Evolutionary conservation across 2,329 filamentous ascomycete genomes (phyloP), one percentile per base, ranked within the genome.

Genomic region (Hypoxylon sp.): DNA sequence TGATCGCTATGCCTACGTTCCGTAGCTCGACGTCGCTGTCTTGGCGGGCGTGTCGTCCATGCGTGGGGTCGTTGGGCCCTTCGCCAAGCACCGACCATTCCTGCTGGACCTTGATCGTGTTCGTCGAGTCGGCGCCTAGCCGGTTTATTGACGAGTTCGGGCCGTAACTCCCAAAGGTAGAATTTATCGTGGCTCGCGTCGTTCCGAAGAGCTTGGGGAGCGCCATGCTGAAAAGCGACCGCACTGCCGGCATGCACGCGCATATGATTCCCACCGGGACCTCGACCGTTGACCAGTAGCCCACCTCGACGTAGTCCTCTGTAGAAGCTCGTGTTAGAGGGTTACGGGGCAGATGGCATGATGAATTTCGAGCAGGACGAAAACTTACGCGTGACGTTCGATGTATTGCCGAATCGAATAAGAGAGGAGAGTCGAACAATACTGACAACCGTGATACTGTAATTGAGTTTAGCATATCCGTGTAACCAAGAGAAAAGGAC

Each of bases 231-330:
- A 76, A 68, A 17, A 77, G 71, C 0, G 73, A 73, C 20, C 75
- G 72, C 6, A 74, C 66, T 10, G 75, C 72, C 7, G 75, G 75
- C 70, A 77, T 71, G 63, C 74, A 76, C 0, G 74, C 74, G 51
- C 74, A 74, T 30, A 74, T 73, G 22, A 77, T 70, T 10, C 74
- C 72, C 0, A 76, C 71, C 1, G 72, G 71, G 6, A 76, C 73
- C 59, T 77, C 75, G 61, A 77, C 71, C 6, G 75, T 75, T 1
- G 74, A 76, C 73, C 75, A 77, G 48, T 74, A 64, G 26, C 72
- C 71, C 1, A 69, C 68, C 20, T 73, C 70, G 54, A 74, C 73
- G 53, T 74, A 75, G 49, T 75, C 74, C 71, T 74, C 58, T 74
- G 60, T 26, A 56, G n/a, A 41, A 41, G 20, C 8, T 20, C 4